A percentile compares a stretch with the other conserved stretches of the same genome.
Evolutionary conservation across 371 early-diverging fungal species (phyloP).

Genomic region (Blastocladiella emersonii): DNA sequence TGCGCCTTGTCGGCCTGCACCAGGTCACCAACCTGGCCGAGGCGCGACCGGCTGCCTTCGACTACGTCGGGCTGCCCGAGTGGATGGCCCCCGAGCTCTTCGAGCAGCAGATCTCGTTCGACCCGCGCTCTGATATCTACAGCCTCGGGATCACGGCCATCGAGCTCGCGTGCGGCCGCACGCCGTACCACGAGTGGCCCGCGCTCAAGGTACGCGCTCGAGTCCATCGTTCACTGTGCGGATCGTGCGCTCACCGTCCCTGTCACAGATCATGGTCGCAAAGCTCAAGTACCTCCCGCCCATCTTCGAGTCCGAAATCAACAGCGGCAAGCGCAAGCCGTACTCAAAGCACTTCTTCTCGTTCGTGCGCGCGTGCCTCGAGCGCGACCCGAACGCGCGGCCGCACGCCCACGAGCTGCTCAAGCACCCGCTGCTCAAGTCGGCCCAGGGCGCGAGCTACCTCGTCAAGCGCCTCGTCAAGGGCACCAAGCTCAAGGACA

Average conservation of each 20-base stretch:
- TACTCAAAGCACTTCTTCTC: conserved; percentile 18
- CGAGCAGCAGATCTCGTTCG: conserved; percentile 23
- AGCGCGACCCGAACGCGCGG: conserved; percentile 19
- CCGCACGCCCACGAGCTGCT: conserved; percentile 25
- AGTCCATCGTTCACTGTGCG: conserved; percentile 27
- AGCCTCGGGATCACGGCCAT: conserved; percentile 34
- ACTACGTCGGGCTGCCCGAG: conserved; percentile 31
- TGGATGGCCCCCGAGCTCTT: conserved; percentile 45
- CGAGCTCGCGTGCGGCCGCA: conserved; percentile 31
- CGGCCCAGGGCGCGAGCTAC: conserved; percentile 17
- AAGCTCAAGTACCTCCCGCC: conserved; percentile 3
- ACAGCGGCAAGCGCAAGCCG: background rate
- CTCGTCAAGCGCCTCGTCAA: conserved; percentile 12
- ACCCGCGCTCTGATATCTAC: conserved; percentile 36
- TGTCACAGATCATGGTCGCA: conserved; percentile 7
- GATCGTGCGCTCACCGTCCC: background rate
- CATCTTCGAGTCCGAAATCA: background rate
- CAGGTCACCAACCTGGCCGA: conserved; percentile 17
- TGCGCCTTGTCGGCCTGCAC: conserved; percentile 30
- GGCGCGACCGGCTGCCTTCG: conserved; percentile 19
- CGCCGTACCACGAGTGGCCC: conserved; percentile 40
- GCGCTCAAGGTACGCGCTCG: conserved; percentile 28
- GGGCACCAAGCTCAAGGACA: background rate
- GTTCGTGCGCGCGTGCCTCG: conserved; percentile 18
- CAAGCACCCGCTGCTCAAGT: conserved; percentile 27